phyloP scores from a whole-genome alignment of 2,329 filamentous ascomycete genomes.

The Aspergillus spinulosporus region DNA sequence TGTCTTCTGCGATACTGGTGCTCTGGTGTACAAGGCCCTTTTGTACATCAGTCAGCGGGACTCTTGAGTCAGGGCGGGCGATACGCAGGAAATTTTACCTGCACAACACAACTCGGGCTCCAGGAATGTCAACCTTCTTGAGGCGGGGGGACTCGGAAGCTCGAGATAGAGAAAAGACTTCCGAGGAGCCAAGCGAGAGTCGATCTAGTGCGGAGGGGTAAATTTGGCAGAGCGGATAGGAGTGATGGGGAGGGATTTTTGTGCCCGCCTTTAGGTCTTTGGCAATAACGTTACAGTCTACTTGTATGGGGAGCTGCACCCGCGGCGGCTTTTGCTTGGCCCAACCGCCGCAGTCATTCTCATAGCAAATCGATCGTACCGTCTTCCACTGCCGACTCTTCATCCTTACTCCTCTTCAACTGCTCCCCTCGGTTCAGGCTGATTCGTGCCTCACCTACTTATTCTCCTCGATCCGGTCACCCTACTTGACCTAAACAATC shows the following conservation, averaged over 20 bases:
- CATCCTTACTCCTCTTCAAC: slow-evolving; percentile 14
- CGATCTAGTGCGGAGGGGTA: slow-evolving; percentile 9
- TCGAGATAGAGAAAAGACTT: neutral
- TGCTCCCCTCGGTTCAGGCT: slow-evolving; percentile 1
- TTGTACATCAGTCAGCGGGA: slow-evolving; percentile 5
- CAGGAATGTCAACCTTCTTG: neutral
- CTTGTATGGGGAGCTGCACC: neutral
- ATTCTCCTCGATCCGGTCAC: neutral
- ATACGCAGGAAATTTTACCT: slow-evolving; percentile 1
- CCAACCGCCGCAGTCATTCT: slow-evolving; percentile 1
- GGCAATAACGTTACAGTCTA: no score
- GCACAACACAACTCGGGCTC: slow-evolving; percentile 5
- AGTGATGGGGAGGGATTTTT: slow-evolving; percentile 20
- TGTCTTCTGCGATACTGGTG: neutral
- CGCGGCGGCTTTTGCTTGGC: slow-evolving; percentile 10
- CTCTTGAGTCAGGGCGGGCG: slow-evolving; percentile 7
- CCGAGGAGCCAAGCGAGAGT: slow-evolving; percentile 1
- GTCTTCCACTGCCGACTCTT: slow-evolving; percentile 16
- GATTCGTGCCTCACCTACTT: slow-evolving; percentile 4
- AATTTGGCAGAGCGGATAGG: slow-evolving; percentile 17
- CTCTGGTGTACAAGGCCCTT: neutral
- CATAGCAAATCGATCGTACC: slow-evolving; percentile 8
- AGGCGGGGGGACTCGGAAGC: neutral
- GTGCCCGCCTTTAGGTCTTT: slow-evolving; percentile 19
- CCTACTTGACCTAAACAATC: neutral